Conservation (phyloP, 2,329 filamentous ascomycete species). For the Parastagonospora avenae region DNA sequence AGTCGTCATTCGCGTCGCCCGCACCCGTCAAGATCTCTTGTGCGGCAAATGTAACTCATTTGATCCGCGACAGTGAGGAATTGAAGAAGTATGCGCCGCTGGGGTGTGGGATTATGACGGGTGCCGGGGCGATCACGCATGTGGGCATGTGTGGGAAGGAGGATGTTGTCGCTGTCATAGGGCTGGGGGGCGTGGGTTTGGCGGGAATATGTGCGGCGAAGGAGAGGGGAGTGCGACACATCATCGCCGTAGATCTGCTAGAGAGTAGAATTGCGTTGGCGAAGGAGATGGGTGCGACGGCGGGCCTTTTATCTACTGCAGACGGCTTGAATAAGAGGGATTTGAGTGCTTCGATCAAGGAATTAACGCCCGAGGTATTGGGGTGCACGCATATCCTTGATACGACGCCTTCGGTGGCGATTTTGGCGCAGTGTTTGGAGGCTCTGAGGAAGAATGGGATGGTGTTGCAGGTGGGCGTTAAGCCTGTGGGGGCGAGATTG, state of each 20-base stretch:
- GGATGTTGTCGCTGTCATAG: slow-evolving; percentile 50
- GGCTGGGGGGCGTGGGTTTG: slow-evolving; percentile 55
- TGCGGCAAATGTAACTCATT: slow-evolving; percentile 52
- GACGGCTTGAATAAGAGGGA: slow-evolving; percentile 14
- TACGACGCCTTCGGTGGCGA: slow-evolving; percentile 13
- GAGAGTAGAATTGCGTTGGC: slow-evolving; percentile 42
- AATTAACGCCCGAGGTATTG: slow-evolving; percentile 20
- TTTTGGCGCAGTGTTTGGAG: slow-evolving; percentile 19
- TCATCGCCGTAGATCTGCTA: slow-evolving; percentile 47
- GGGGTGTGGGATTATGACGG: slow-evolving; percentile 55
- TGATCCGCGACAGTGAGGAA: slow-evolving; percentile 45
- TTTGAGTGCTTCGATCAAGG: slow-evolving; percentile 45
- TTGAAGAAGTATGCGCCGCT: slow-evolving; percentile 52
- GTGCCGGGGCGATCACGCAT: slow-evolving; percentile 50
- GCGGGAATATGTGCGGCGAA: slow-evolving; percentile 48
- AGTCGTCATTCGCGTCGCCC: slow-evolving; percentile 51
- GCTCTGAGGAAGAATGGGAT: slow-evolving; percentile 20
- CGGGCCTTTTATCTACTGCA: slow-evolving; percentile 10
- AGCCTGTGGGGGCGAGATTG: slow-evolving; percentile 22
- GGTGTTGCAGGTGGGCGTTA: slow-evolving; percentile 18
- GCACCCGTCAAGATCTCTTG: slow-evolving; percentile 48
- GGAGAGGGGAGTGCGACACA: slow-evolving; percentile 42
- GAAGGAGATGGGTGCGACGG: slow-evolving; percentile 40
- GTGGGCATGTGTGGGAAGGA: slow-evolving; percentile 41
- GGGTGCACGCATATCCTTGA: slow-evolving; percentile 18